Evolutionary conservation across 2,329 filamentous ascomycete genomes (phyloP).

Genomic region (Talaromyces sp.): DNA sequence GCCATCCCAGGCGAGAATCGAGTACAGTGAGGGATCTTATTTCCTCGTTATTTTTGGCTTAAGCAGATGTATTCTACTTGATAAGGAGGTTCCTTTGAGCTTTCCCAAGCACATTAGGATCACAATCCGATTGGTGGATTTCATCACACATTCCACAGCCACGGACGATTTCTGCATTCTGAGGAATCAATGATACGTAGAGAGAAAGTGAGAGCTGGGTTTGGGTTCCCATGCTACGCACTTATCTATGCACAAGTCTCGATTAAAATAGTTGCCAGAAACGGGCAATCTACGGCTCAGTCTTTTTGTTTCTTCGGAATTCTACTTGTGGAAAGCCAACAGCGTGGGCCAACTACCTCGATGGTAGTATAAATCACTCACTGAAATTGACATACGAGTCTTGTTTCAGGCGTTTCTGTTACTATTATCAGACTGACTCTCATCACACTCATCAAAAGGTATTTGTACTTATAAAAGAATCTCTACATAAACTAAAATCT

Average conservation of each 20-base stretch:
- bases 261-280: slow-evolving; percentile 49
- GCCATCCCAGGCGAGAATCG: slow-evolving; percentile 12
- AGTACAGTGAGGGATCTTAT: slow-evolving; percentile 12
- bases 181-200: slow-evolving; percentile 45
- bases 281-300: slow-evolving; percentile 59
- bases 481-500: background rate
- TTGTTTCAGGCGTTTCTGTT: slow-evolving; percentile 25
- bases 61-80: slow-evolving; percentile 12
- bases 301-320: slow-evolving; percentile 12
- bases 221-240: slow-evolving; percentile 14
- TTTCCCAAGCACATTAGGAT: background rate
- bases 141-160: slow-evolving; percentile 9
- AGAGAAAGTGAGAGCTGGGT: slow-evolving; percentile 52
- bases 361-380: slow-evolving; percentile 3
- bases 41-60: slow-evolving; percentile 11
- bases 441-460: background rate
- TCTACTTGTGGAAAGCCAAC: slow-evolving; percentile 11
- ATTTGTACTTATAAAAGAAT: slow-evolving; percentile 6
- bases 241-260: slow-evolving; percentile 51
- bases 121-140: background rate
- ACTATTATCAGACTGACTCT: slow-evolving; percentile 16
- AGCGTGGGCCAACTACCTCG: background rate
- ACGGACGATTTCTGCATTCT: slow-evolving; percentile 48
- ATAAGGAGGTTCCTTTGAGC: slow-evolving; percentile 14
- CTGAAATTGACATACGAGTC: slow-evolving; percentile 22